phyloP scores from a whole-genome alignment of 441 rosid genomes.

The Adansonia grandidieri region DNA sequence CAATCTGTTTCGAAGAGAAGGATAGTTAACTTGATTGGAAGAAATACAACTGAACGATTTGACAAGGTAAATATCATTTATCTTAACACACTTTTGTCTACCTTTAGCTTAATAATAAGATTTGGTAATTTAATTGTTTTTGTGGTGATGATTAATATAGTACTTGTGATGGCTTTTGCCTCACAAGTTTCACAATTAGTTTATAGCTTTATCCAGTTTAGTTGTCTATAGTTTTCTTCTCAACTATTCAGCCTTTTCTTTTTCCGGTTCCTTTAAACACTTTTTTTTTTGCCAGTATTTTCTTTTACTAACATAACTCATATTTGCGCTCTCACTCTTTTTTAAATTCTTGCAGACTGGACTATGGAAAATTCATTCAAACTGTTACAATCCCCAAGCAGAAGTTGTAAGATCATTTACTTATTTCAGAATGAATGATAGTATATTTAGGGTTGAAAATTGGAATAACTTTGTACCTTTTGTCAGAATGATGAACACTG shows the following conservation, averaged over 20 bases:
- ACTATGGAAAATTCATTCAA: constrained; percentile 57
- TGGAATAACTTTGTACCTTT: constrained; percentile 78
- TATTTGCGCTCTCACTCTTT: neutral
- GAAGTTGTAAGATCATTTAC: constrained; percentile 70
- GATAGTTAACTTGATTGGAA: constrained; percentile 59
- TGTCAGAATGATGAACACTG: constrained; percentile 62
- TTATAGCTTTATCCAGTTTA: constrained; percentile 5
- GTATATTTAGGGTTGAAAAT: constrained; percentile 64
- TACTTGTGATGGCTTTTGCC: constrained; percentile 16
- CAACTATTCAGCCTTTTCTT: neutral
- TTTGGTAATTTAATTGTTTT: neutral
- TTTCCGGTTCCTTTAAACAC: neutral
- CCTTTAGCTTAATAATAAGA: neutral
- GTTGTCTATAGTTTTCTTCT: neutral
- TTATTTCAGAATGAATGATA: constrained; percentile 66
- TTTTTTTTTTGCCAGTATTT: neutral
- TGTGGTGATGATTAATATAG: neutral
- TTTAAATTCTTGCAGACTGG: constrained; percentile 52
- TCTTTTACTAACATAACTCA: constrained; percentile 1
- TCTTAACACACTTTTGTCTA: constrained; percentile 22
- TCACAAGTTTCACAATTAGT: neutral
- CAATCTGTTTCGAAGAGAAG: constrained; percentile 50
- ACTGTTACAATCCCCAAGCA: constrained; percentile 57
- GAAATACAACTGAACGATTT: constrained; percentile 58
- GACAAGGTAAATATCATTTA: constrained; percentile 45